Percentiles rank a stretch among this genome's conserved stretches.
Evolutionary conservation across 169 alveolate species (phyloP).

Genomic region (Sarcocystis neurona): DNA sequence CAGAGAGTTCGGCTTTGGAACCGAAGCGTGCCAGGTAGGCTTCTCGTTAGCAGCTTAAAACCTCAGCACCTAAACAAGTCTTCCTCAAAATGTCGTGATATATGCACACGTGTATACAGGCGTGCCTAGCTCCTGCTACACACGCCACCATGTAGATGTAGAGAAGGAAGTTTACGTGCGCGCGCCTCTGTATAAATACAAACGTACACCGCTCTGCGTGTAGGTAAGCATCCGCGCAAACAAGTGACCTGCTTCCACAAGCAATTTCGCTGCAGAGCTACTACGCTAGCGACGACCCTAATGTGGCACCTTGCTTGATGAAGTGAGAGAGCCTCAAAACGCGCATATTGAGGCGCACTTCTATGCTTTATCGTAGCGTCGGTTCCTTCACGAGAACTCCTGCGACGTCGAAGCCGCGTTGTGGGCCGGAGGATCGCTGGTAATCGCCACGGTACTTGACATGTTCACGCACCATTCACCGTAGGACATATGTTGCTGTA

Average conservation of each 20-base stretch:
- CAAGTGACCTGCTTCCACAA: too few species aligned
- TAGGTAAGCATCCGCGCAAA: too few species aligned
- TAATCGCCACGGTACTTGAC: too few species aligned
- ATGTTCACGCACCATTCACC: too few species aligned
- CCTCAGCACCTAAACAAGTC: too few species aligned
- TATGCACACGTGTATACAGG: too few species aligned
- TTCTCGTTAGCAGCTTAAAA: background rate
- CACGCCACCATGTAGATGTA: too few species aligned
- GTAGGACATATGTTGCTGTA: too few species aligned
- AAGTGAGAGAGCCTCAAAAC: conserved; percentile 27
- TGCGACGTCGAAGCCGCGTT: conserved; percentile 14
- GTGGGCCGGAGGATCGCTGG: conserved; percentile 54
- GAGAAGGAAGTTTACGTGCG: too few species aligned
- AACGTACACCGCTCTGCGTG: too few species aligned
- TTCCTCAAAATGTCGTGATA: background rate
- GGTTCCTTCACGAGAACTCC: conserved; percentile 35
- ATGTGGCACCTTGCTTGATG: conserved; percentile 49
- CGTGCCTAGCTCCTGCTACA: too few species aligned
- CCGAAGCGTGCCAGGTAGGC: conserved; percentile 65
- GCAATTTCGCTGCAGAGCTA: background rate
- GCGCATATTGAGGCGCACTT: background rate
- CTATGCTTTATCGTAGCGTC: background rate
- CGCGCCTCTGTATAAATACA: too few species aligned
- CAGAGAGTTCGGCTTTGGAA: conserved; percentile 80
- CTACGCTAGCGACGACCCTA: conserved; percentile 20